Evolutionary conservation across 306 rosid species (phyloP).

Genomic region (Argentina anserina): DNA sequence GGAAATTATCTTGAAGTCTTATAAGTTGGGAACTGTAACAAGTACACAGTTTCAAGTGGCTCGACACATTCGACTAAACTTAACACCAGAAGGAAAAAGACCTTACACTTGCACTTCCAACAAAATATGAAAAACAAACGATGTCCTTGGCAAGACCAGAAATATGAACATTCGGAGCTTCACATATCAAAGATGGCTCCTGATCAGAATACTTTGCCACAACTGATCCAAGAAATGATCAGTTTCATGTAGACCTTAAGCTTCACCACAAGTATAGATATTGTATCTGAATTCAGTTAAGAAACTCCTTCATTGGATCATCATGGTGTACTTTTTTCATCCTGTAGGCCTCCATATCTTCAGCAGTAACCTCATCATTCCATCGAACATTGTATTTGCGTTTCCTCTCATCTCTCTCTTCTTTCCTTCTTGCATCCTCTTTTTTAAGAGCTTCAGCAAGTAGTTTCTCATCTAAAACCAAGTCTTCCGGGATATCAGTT

Average conservation of each 20-base stretch:
- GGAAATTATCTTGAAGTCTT: background rate
- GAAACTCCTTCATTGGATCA: constrained; percentile 66
- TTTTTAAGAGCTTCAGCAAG: constrained; percentile 53
- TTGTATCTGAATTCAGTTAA: constrained; percentile 8
- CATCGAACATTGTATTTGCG: constrained; percentile 60
- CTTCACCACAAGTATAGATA: background rate
- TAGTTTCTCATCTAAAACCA: constrained; percentile 48
- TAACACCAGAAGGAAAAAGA: background rate
- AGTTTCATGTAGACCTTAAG: background rate
- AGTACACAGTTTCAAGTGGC: too few species aligned
- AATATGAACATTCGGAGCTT: background rate
- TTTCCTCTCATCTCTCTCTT: constrained; percentile 69
- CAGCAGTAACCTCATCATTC: constrained; percentile 58
- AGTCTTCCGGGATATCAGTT: constrained; percentile 61
- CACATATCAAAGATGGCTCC: background rate
- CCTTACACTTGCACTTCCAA: background rate
- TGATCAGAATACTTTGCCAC: background rate
- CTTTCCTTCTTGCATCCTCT: constrained; percentile 60
- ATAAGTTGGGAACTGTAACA: too few species aligned
- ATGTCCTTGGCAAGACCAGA: background rate
- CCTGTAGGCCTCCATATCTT: constrained; percentile 62
- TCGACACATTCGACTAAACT: background rate
- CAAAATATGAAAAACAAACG: background rate
- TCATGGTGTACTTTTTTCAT: constrained; percentile 57
- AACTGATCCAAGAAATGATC: background rate